Evolutionary conservation across 176 grass and related monocot species (phyloP).

Genomic region (Oryza glaberrima): DNA sequence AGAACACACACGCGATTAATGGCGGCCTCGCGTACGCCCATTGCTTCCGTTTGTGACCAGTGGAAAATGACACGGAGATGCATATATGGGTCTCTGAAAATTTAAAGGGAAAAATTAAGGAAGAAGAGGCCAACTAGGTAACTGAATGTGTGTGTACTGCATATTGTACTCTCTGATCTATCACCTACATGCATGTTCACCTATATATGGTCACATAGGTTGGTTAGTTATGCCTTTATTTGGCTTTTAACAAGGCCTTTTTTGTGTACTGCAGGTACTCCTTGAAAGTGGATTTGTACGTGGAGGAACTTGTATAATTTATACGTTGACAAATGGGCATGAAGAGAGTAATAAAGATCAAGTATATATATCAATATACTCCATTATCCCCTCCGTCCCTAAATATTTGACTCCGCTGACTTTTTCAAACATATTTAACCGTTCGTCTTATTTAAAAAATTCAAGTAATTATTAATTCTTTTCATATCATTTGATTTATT

Average conservation of each 20-base stretch:
- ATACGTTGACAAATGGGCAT: not conserved
- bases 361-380: not conserved
- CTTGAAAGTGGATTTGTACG: conserved; percentile 1
- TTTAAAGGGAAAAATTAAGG: not conserved
- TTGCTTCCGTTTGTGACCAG: not conserved
- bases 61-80: conserved; percentile 44
- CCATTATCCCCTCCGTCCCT: too few relatives aligned
- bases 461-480: too few relatives aligned
- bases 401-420: too few relatives aligned
- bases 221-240: not conserved
- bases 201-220: not conserved
- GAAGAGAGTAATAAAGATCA: not conserved
- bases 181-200: not conserved
- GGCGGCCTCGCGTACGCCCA: not conserved
- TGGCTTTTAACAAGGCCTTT: not conserved
- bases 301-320: not conserved
- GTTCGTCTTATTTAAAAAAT: too few relatives aligned
- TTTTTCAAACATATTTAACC: too few relatives aligned
- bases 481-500: too few relatives aligned
- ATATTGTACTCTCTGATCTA: not conserved
- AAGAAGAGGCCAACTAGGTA: not conserved
- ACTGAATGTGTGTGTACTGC: not conserved
- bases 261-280: not conserved
- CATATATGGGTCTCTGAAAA: not conserved
- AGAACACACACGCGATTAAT: not conserved